Base-by-base conservation (phyloP, 306 rosid genomes). In the Macrotyloma uniflorum region DNA sequence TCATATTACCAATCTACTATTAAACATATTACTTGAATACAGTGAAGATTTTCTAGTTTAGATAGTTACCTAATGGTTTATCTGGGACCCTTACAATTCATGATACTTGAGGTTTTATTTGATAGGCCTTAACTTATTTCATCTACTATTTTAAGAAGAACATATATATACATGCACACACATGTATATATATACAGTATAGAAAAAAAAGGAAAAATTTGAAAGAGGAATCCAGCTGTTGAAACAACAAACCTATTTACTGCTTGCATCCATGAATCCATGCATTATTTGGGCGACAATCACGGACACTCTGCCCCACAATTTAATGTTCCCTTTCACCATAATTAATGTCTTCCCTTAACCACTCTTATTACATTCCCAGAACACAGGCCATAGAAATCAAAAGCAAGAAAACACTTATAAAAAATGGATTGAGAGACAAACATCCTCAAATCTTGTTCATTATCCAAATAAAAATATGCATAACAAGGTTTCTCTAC, bases 221-320 rank as follows among this genome's bases (percentile, higher is more conserved):
- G 20, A 50, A 1, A 55, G 66, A 70, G 78, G 54, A 6, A 6
- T 79, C 74, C 79, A 79, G 74, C 72, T 62, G 46, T 53, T 35
- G 66, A 36, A 38, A 0, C 9, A 10, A 38, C 13, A 38, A 38
- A 38, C 42, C 20, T 47, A 33, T 62, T 79, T 8, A 80, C 59
- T 36, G 11, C 42, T 8, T 6, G 13, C 43, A 38, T 38, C 43
- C 42, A 36, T 36, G 42, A 36, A 30, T 38, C 61, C 49, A 66
- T 74, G 71, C 80, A 74, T 64, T 23, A 59, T 55, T 40, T 67
- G n/a, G 68, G 63, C 78, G 74, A 57, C 67, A 83, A 74, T 83
- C 77, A 79, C 47, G 83, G 74, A 18, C 15, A 30, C 35, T 6
- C 13, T 22, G 26, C 83, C 70, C 79, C 30, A 53, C 59, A 40